Base-by-base conservation (phyloP, 805 yeast species). In the Geotrichum ghanense region DNA sequence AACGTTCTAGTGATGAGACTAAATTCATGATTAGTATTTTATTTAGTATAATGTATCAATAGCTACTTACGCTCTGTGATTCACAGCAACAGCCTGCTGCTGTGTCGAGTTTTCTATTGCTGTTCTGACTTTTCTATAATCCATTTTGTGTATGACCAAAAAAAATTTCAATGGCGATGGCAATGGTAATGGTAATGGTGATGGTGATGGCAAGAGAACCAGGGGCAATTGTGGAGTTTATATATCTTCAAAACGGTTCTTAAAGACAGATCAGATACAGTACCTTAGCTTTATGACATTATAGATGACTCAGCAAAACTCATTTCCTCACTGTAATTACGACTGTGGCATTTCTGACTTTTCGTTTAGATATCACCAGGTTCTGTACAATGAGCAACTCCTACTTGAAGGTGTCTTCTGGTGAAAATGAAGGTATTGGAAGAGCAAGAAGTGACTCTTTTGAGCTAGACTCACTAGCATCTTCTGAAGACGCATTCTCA, bases 1-100 rank as follows among this genome's bases (percentile, higher is more conserved):
- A 67, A 49, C 0, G 71, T 67, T 3, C 71, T 56, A 1, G 71
- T 67, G 31, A 67, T 67, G 14, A 67, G 57, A 2, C 62, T 58
- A 43, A 12, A 39, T 27, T 6, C 34, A 14, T 26, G 26, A n/a
- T 4, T 14, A 24, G 19, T 27, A 12, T n/a, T 47, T 24, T 22
- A 2, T 12, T 6, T n/a, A 48, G 22, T 40, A 16, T 45, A 21
- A 41, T 2, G 17, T 12, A n/a, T 22, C 10, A 26, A 10, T 4
- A 14, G 16, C 20, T n/a, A 54, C 61, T 41, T 48, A 58, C 51
- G 71, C 69, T 42, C 65, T 27, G 48, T 66, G 71, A 47, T 67
- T 66, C 10, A 67, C 71, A 2, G 68, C 55, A 2, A 67, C 69
- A 2, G 67, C 59, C 45, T 56, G 55, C 16, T 57, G 56, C 4